Evolutionary conservation across 2,329 filamentous ascomycete genomes (phyloP), one percentile per base, ranked within the genome.

Genomic region (Chalaropsis ovoidea): DNA sequence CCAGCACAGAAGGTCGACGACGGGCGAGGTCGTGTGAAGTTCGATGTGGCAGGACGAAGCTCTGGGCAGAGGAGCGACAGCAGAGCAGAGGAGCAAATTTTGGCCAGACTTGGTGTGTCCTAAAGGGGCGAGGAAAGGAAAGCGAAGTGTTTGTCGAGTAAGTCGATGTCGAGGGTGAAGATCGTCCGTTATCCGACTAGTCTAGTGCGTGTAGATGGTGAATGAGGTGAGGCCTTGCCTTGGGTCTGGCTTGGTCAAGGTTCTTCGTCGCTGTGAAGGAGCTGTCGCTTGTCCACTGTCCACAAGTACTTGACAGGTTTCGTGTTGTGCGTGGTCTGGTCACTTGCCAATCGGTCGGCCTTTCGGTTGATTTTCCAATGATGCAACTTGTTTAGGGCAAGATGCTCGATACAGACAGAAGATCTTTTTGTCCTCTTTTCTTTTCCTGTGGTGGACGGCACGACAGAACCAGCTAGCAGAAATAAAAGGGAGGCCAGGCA

Each of bases 291-390:
- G 54, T 58, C n/a, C n/a, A n/a, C n/a, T n/a, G n/a, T n/a, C 11
- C n/a, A 58, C 31, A 39, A 39, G 31, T 31, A 39, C 24, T 58
- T 58, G 54, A 58, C 54, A 58, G 54, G 17, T 58, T 58, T 58
- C 24, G 54, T 19, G 24, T 58, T 58, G 31, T 58, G 54, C 17
- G n/a, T 35, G 8, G 15, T 13, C 17, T 35, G 8, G 15, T 13
- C 17, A 39, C 39, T 39, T 35, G 54, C 31, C 24, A 58, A 19
- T 31, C 27, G 54, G 54, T 58, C 54, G 54, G 54, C 27, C 27
- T 58, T 58, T 58, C 54, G 54, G 54, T 58, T 17, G 54, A 58
- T 58, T 58, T 17, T 58, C 54, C n/a, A 10, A 58, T 58, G 31
- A 39, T 39, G 54, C 13, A 58, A 22, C 54, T 35, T 35, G 27